phyloP scores from a whole-genome alignment of 495 filamentous ascomycete species.

The Trichoderma asperelloides region DNA sequence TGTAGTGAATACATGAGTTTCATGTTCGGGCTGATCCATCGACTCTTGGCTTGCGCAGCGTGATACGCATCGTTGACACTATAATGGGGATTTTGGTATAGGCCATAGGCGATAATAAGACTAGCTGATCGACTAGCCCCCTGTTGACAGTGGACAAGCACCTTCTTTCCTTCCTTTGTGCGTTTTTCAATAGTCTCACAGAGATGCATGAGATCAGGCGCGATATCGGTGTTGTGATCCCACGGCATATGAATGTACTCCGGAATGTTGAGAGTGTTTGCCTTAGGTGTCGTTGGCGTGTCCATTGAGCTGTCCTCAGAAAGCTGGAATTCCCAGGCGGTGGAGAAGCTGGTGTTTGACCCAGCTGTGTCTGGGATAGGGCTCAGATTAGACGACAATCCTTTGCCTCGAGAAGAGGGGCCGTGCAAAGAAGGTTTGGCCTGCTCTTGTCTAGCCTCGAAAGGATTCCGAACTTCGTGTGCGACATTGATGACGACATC shows the following conservation, averaged over 20 bases:
- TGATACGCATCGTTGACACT: conserved; percentile 92
- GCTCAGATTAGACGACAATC: conserved; percentile 28
- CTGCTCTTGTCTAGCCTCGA: conserved; percentile 32
- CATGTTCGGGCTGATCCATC: conserved; percentile 98
- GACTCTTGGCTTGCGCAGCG: conserved; percentile 77
- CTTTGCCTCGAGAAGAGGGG: conserved; percentile 9
- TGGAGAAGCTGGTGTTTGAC: conserved; percentile 61
- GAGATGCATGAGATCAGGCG: conserved; percentile 72
- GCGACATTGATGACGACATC: conserved; percentile 95
- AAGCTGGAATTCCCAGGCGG: conserved; percentile 54
- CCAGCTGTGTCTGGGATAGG: conserved; percentile 60
- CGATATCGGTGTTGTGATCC: conserved; percentile 97
- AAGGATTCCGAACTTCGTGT: conserved; percentile 86
- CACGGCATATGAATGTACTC: conserved; percentile 95
- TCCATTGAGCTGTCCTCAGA: conserved; percentile 23
- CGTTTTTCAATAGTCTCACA: conserved; percentile 80
- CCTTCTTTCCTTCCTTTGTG: conserved; percentile 69
- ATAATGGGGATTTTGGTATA: conserved; percentile 80
- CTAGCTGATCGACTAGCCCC: conserved; percentile 96
- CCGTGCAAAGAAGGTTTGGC: conserved; percentile 20
- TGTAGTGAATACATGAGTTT: conserved; percentile 94
- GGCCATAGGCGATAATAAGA: conserved; percentile 88
- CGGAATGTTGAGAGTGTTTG: conserved; percentile 45
- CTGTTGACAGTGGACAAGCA: conserved; percentile 91
- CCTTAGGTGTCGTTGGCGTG: conserved; percentile 52